These are phyloP conservation scores for Komagataella populi DNA, from an alignment of 805 yeast species.

Conservation along the genomic window DNA sequence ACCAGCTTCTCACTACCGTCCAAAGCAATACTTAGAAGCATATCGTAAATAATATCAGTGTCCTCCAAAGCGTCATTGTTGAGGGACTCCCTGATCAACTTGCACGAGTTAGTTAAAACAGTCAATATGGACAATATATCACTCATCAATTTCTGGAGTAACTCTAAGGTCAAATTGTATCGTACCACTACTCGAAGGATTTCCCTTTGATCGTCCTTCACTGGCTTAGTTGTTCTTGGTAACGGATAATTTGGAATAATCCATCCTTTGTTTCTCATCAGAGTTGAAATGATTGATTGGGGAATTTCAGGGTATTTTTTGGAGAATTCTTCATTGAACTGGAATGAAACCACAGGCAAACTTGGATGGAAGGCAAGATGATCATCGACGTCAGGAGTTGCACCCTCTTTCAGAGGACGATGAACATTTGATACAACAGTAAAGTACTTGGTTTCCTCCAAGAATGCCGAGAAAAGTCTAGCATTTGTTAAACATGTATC, in stretches of 20 bases:
- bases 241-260: constrained; percentile 83
- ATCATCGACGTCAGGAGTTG: constrained; percentile 5
- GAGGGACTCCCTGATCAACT: constrained; percentile 22
- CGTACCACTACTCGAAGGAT: constrained; percentile 79
- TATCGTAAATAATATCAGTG: constrained; percentile 26
- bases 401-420: constrained; percentile 28
- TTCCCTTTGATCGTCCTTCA: constrained; percentile 34
- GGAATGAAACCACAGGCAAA: constrained; percentile 83
- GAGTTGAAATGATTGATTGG: constrained; percentile 57
- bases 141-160: constrained; percentile 49
- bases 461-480: constrained; percentile 44
- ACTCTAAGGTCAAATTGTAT: constrained; percentile 44
- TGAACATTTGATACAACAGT: constrained; percentile 72
- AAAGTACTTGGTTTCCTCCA: constrained; percentile 53
- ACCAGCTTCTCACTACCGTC: constrained; percentile 21
- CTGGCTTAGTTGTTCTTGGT: constrained; percentile 34
- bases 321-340: constrained; percentile 45
- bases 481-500: constrained; percentile 58
- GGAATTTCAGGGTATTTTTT: constrained; percentile 66
- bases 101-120: constrained; percentile 33
- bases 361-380: constrained; percentile 54
- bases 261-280: constrained; percentile 72
- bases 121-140: constrained; percentile 43
- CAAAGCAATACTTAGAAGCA: constrained; percentile 40
- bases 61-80: constrained; percentile 11